phyloP scores from a whole-genome alignment of 495 filamentous ascomycete species.

The Elasticomyces elasticus region DNA sequence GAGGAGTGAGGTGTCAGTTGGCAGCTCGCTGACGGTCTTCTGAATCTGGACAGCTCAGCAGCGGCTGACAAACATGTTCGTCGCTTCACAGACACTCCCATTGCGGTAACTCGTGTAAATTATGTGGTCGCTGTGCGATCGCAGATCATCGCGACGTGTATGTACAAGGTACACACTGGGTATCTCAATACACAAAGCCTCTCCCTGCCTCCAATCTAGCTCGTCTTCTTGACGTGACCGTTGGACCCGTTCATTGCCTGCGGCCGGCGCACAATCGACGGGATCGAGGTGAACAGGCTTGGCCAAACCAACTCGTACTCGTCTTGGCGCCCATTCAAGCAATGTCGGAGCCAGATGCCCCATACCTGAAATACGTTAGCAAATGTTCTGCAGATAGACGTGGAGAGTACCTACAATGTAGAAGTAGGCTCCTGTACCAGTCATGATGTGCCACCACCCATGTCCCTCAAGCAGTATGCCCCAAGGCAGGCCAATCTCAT shows the following conservation, averaged over 20 bases:
- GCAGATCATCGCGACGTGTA: no score
- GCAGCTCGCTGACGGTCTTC: no score
- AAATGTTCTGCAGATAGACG: not conserved
- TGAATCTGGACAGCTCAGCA: no score
- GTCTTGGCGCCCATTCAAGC: slow-evolving; percentile 64
- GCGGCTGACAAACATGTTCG: no score
- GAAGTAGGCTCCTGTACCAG: slow-evolving; percentile 61
- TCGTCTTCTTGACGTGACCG: slow-evolving; percentile 38
- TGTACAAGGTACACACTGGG: no score
- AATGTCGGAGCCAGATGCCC: slow-evolving; percentile 78
- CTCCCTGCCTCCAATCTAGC: not conserved
- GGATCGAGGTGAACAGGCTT: slow-evolving; percentile 50
- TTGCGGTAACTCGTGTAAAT: no score
- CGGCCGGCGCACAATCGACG: slow-evolving; percentile 45
- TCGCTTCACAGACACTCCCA: no score
- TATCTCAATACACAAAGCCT: not conserved
- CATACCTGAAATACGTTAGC: slow-evolving; percentile 33
- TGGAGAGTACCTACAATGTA: slow-evolving; percentile 43
- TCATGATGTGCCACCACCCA: slow-evolving; percentile 87
- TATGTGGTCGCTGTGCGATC: no score
- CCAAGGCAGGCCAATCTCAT: slow-evolving; percentile 74
- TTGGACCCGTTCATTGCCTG: slow-evolving; percentile 20
- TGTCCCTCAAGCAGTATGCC: slow-evolving; percentile 83
- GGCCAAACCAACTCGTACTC: slow-evolving; percentile 70
- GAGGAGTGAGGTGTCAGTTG: no score